A percentile compares a stretch with the other conserved stretches of the same genome.
Evolutionary conservation across 2,329 filamentous ascomycete genomes (phyloP).

Genomic region (Colletotrichum tabaci): DNA sequence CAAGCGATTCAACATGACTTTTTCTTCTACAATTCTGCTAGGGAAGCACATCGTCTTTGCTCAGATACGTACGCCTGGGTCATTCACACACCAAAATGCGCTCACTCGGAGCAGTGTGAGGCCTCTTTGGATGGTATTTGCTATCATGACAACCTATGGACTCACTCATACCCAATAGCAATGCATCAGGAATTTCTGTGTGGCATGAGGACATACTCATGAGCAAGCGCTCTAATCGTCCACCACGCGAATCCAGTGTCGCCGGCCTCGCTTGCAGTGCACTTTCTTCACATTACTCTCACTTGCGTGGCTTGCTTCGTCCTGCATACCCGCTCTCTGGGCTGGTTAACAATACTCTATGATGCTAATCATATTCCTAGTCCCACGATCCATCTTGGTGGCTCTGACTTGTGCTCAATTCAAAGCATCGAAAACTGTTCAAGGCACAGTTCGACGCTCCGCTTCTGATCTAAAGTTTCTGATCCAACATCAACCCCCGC

Average conservation of each 20-base stretch:
- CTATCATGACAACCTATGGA: background rate
- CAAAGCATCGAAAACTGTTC: background rate
- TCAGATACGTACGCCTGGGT: background rate
- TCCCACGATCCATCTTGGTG: background rate
- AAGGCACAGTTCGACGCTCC: background rate
- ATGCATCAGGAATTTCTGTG: background rate
- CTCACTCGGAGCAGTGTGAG: background rate
- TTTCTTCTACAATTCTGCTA: background rate
- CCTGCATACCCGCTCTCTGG: background rate
- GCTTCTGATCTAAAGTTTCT: background rate
- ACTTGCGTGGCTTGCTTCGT: background rate
- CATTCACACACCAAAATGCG: background rate
- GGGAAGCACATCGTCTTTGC: background rate
- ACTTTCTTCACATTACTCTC: background rate
- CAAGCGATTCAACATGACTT: constrained; percentile 29
- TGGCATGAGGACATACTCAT: background rate
- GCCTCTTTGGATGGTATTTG: background rate
- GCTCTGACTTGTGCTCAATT: background rate
- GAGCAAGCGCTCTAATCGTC: constrained; percentile 25
- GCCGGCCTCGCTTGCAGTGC: background rate
- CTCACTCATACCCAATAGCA: background rate
- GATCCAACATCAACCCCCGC: background rate
- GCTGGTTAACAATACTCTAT: background rate
- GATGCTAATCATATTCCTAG: constrained; percentile 3
- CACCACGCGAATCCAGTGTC: background rate